Evolutionary conservation across 306 rosid species (phyloP), one percentile per base, ranked within the genome.

Genomic region (Oemleria cerasiformis): DNA sequence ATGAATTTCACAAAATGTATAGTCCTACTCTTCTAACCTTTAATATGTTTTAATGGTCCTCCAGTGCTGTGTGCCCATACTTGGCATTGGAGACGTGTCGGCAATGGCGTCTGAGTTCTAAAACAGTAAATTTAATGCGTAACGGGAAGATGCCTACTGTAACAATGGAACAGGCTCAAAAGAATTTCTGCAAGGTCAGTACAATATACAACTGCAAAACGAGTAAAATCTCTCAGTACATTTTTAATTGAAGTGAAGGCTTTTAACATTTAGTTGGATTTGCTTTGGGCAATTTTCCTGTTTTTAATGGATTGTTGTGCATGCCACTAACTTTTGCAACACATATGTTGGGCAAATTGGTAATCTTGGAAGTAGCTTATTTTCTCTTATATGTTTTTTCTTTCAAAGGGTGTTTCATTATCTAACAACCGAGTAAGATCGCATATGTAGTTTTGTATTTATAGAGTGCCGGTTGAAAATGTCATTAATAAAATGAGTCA

Each of bases 81-180:
- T 84, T 94, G 90, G 99, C 99, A 81, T 70, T 94, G 83, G 99
- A 94, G 83, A 91, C 99, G 34, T 86, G 99, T 67, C 96, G 99
- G 66, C 99, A 94, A 65, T 94, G 99, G 99, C 99, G 99, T 74
- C 84, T 94, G 79, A 94, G 99, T 79, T 86, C 63, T 64, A 94
- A 91, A 86, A 94, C 99, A 11, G 96, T 91, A 63, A 94, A 91
- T 76, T 77, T 94, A 77, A 94, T 94, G 97, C 89, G 88, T 82
- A 94, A 87, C n/a, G 99, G 99, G 63, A 94, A 94, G 88, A 91
- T 94, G 96, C 92, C 99, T 56, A 89, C 95, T 25, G 99, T 94
- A 65, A 91, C 99, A 20, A 91, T 94, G 78, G 99, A 94, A 79
- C 99, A 94, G 75, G 97, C 99, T n/a, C 99, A 94, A 81, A 91